phyloP scores from a whole-genome alignment of 1,284 basidiomycete species.

The Afroboletus lepidellus region DNA sequence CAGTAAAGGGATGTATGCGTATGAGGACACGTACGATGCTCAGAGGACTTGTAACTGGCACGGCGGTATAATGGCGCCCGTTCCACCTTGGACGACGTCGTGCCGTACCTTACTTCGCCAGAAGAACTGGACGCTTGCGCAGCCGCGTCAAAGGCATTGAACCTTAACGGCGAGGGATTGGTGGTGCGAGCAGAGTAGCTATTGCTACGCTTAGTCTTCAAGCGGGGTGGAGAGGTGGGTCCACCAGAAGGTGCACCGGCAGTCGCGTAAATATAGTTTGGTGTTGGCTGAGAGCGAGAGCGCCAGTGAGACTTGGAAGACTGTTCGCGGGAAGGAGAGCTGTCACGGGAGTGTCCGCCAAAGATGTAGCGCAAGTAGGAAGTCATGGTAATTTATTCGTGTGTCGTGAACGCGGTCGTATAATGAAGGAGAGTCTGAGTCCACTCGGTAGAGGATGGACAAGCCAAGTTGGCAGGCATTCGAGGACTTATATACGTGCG shows the following conservation, averaged over 20 bases:
- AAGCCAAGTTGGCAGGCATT: neutral
- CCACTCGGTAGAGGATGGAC: constrained; percentile 12
- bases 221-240: constrained; percentile 27
- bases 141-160: constrained; percentile 26
- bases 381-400: constrained; percentile 25
- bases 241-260: constrained; percentile 19
- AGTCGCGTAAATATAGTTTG: constrained; percentile 31
- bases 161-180: constrained; percentile 32
- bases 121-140: constrained; percentile 13
- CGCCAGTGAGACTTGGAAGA: constrained; percentile 31
- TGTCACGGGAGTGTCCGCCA: constrained; percentile 30
- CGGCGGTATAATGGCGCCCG: constrained; percentile 32
- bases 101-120: constrained; percentile 28
- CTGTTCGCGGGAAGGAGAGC: constrained; percentile 24
- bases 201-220: constrained; percentile 37
- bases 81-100: constrained; percentile 29
- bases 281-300: constrained; percentile 30
- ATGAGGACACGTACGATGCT: constrained; percentile 28
- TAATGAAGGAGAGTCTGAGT: constrained; percentile 9
- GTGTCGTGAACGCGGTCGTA: constrained; percentile 24
- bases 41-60: constrained; percentile 34
- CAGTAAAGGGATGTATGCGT: neutral
- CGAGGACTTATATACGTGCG: constrained; percentile 28
- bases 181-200: constrained; percentile 33
- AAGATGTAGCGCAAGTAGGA: constrained; percentile 37